These are phyloP conservation scores for Phytophthora constricta DNA, from an alignment of 352 stramenopile genomes.

Conservation along the genomic window DNA sequence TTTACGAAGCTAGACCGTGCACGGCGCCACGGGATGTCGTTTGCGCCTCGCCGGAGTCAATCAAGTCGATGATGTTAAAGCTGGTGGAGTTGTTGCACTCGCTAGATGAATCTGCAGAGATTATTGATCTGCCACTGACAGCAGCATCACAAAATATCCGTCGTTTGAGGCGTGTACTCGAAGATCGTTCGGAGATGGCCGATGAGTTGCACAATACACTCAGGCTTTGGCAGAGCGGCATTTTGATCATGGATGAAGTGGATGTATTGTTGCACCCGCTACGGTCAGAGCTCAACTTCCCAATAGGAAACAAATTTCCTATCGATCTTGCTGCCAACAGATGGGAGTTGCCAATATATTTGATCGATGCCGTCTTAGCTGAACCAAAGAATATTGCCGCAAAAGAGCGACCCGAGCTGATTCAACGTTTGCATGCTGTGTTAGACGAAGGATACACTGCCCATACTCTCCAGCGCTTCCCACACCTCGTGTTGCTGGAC, in stretches of 20 bases:
- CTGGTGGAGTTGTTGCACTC: conserved; percentile 95
- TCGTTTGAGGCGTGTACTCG: conserved; percentile 68
- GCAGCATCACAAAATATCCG: conserved; percentile 78
- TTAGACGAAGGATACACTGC: conserved; percentile 92
- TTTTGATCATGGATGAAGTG: conserved; percentile 95
- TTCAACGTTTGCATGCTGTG: conserved; percentile 85
- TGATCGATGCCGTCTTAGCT: conserved; percentile 95
- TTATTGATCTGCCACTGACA: conserved; percentile 64
- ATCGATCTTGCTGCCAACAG: conserved; percentile 91
- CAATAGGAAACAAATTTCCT: conserved; percentile 92
- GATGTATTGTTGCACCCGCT: conserved; percentile 92
- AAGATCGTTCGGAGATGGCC: conserved; percentile 88
- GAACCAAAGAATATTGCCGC: conserved; percentile 9
- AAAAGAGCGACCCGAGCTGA: conserved; percentile 27
- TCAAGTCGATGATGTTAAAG: conserved; percentile 99
- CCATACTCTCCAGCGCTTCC: conserved; percentile 96
- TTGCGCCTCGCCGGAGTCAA: conserved; percentile 97
- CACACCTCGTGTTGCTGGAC: conserved; percentile 98
- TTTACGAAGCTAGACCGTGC: conserved; percentile 90
- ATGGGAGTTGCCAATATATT: conserved; percentile 93
- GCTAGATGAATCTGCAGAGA: conserved; percentile 83
- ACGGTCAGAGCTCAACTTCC: conserved; percentile 92
- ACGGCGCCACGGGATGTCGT: conserved; percentile 95
- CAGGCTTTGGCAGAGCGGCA: conserved; percentile 92
- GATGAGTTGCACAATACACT: conserved; percentile 91